Conservation (phyloP, 345 rosid genomes). For the Linum lewisii region DNA sequence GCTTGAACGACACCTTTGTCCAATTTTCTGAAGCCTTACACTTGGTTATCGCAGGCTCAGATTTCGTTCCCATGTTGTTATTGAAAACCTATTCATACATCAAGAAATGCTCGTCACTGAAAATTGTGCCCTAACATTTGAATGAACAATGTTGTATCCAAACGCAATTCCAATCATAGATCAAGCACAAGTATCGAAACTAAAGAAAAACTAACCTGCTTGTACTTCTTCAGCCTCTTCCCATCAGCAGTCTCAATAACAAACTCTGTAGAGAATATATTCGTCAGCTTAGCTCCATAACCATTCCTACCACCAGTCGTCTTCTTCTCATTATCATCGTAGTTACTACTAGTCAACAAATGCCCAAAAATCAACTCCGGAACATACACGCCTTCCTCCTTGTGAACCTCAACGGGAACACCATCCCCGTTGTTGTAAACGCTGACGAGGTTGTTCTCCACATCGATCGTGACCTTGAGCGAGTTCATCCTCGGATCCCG, state of each 20-base stretch:
- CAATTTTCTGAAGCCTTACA: constrained; percentile 73
- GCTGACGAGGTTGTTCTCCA: constrained; percentile 56
- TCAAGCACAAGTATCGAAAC: background rate
- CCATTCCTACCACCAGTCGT: constrained; percentile 98
- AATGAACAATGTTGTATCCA: no score
- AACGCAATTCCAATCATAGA: background rate
- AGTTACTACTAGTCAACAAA: constrained; percentile 81
- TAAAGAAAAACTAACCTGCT: constrained; percentile 47
- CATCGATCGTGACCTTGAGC: constrained; percentile 62
- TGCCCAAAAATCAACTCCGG: constrained; percentile 96
- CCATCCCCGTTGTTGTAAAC: constrained; percentile 92
- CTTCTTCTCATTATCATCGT: constrained; percentile 73
- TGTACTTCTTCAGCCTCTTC: constrained; percentile 61
- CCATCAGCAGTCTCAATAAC: constrained; percentile 90
- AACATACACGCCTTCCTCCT: constrained; percentile 81
- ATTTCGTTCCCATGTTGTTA: constrained; percentile 77
- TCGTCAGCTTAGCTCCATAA: constrained; percentile 90
- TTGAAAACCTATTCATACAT: constrained; percentile 54
- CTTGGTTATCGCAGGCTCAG: constrained; percentile 59
- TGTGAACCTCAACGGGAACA: constrained; percentile 87
- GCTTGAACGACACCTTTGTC: constrained; percentile 89
- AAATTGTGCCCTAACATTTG: no score
- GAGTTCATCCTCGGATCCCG: constrained; percentile 77
- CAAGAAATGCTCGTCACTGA: background rate
- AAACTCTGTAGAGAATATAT: constrained; percentile 83